Base-by-base conservation (phyloP, 441 rosid species). In the Macaranga tanarius region DNA sequence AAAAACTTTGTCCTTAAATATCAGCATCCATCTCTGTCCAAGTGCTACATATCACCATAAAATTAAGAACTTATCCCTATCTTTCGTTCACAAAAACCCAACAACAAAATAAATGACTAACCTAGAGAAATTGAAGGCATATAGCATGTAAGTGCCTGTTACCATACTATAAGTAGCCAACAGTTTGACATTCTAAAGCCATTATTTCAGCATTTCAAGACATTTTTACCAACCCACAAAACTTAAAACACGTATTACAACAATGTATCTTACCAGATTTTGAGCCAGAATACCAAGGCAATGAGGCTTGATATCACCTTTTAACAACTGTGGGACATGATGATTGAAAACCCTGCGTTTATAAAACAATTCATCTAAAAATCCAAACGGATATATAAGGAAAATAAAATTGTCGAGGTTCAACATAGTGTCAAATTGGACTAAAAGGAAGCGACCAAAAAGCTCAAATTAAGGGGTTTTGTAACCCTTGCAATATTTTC, bases 271-370 rank as follows among this genome's bases (percentile, higher is more conserved):
- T 86, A 89, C 98, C 95, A 92, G 77, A 73, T 86, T 84, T 61
- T 86, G 90, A 77, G 86, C 80, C 74, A 87, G 82, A 60, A 81
- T 77, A 79, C 80, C 78, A 25, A 91, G 84, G 80, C 80, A 85
- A 70, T 83, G 77, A 57, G 83, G 74, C 62, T 86, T 89, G 26
- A 77, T 79, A 61, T 81, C 75, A 47, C 89, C 90, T 69, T 79
- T 87, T 73, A 88, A 82, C 82, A 90, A 75, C 80, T 77, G 79
- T 0, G 94, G 97, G 22, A 91, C 76, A 76, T 77, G 83, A 84
- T 89, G 89, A 79, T 90, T 83, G 84, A 91, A 95, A 80, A 93
- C 82, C 97, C 99, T 95, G 87, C 78, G 79, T 57, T 51, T 45
- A 69, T n/a, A 65, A 62, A 76, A 69, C 55, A 57, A 47, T n/a